Evolutionary conservation across 2,329 filamentous ascomycete species (phyloP).

Genomic region (Scedosporium minutisporum): DNA sequence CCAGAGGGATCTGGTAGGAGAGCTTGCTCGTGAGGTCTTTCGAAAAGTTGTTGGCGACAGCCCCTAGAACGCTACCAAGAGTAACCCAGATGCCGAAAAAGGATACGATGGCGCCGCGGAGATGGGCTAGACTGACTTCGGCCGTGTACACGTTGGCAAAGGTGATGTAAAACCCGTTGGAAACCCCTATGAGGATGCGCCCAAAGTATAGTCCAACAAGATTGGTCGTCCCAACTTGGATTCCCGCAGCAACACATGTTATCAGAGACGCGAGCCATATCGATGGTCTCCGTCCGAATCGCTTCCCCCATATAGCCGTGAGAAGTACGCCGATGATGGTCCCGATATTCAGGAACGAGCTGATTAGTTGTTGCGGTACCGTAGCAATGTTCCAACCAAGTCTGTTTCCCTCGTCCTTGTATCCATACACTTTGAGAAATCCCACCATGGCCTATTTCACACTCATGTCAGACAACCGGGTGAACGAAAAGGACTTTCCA

Average conservation of each 20-base stretch:
- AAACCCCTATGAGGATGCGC: slow-evolving; percentile 44
- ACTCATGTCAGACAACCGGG: slow-evolving; percentile 10
- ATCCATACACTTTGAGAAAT: slow-evolving; percentile 31
- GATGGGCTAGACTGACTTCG: slow-evolving; percentile 31
- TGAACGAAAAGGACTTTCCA: neutral
- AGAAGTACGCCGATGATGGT: slow-evolving; percentile 18
- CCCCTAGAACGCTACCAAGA: slow-evolving; percentile 5
- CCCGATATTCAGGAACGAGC: slow-evolving; percentile 33
- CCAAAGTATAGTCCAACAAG: slow-evolving; percentile 46
- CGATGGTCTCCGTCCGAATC: slow-evolving; percentile 23
- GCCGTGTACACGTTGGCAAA: slow-evolving; percentile 41
- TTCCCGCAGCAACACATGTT: slow-evolving; percentile 39
- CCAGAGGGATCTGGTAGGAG: slow-evolving; percentile 25
- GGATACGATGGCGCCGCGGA: slow-evolving; percentile 17
- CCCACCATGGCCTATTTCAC: slow-evolving; percentile 37
- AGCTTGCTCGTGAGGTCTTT: slow-evolving; percentile 8
- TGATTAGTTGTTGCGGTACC: slow-evolving; percentile 36
- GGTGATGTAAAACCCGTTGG: slow-evolving; percentile 49
- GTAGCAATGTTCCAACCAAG: slow-evolving; percentile 35
- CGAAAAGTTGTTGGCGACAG: slow-evolving; percentile 19
- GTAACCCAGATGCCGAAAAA: slow-evolving; percentile 11
- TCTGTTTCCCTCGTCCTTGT: slow-evolving; percentile 16
- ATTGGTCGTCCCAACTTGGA: slow-evolving; percentile 45
- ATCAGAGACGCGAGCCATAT: slow-evolving; percentile 36
- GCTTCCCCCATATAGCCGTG: slow-evolving; percentile 27